A percentile compares a stretch with the other conserved stretches of the same genome.
These are phyloP conservation scores for Penicillium sp. DNA, from an alignment of 2,329 filamentous ascomycete species.

Conservation along the genomic window DNA sequence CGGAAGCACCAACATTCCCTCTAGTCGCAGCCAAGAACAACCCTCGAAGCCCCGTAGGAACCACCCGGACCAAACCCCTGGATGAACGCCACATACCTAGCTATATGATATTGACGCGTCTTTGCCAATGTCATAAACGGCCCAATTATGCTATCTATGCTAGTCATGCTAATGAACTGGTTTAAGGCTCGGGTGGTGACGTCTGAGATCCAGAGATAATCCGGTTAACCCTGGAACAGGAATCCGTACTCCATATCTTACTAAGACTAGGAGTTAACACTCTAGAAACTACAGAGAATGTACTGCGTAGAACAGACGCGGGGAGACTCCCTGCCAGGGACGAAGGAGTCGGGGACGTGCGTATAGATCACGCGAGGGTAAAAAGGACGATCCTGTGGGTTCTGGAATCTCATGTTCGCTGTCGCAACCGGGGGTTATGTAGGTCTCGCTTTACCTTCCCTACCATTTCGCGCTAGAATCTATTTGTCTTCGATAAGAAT, in stretches of 20 bases:
- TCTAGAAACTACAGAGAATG: no score
- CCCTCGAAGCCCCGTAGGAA: conserved; percentile 7
- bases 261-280: no score
- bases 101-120: neutral
- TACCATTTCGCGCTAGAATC: neutral
- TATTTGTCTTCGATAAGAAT: neutral
- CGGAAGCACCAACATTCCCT: conserved; percentile 2
- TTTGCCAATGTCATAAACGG: neutral
- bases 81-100: neutral
- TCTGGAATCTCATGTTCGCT: conserved; percentile 11
- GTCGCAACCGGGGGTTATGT: conserved; percentile 13
- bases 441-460: conserved; percentile 20
- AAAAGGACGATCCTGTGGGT: conserved; percentile 7
- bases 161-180: no score
- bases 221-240: conserved; percentile 1
- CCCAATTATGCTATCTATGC: neutral
- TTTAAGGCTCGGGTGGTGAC: conserved; percentile 18
- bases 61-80: neutral
- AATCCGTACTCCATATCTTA: neutral
- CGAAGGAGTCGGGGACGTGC: conserved; percentile 12
- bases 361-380: conserved; percentile 18
- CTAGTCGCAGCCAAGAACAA: conserved; percentile 23
- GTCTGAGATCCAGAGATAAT: conserved; percentile 7
- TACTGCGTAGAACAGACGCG: neutral
- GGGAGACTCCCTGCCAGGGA: conserved; percentile 16